Evolutionary conservation across 2,329 filamentous ascomycete species (phyloP), one percentile per base, ranked within the genome.

Genomic region (Blumeriella jaapii): DNA sequence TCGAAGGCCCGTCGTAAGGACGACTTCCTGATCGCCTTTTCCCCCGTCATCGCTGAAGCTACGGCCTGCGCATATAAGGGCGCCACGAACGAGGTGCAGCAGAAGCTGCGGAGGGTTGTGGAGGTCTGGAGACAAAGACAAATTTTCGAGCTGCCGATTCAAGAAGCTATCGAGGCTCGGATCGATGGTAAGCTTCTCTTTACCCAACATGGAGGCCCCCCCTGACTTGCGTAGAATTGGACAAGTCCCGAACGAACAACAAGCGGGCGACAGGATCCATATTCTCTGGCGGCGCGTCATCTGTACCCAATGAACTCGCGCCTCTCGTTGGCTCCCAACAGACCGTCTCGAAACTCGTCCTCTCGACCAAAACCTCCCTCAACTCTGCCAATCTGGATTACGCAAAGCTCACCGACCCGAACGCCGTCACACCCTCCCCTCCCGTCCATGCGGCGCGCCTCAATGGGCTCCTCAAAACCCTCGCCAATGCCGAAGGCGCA

Each of bases 391-490:
- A 82, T 46, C 67, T 77, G 45, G 89, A 96, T 48, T 95, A 85
- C 53, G 74, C 81, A 32, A 93, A 89, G 57, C 68, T 93, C 53
- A 82, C 78, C 36, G 82, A 86, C 48, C 72, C 85, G 0, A 65
- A 68, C 17, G 71, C 70, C 0, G 65, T 72, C 1, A 64, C 79
- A 2, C 85, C 89, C 0, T 81, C 85, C 0, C 79, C 87, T 0
- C 87, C 91, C 1, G 87, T 98, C 13, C 84, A 93, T 54, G 91
- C 91, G 2, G 89, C 89, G 10, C 80, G 85, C 17, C 71, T 98
- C 6, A 87, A 83, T 46, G 82, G 84, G 2, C 68, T 98, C n/a
- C 69, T 96, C 35, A 95, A 91, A 63, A 82, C 78, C 5, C 69
- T 98, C 12, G 84, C 85, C 13, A 83, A 74, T 45, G 91, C 91